These are phyloP conservation scores for Cetraspora pellucida DNA, from an alignment of 192 early-diverging fungal genomes.

Conservation along the genomic window DNA sequence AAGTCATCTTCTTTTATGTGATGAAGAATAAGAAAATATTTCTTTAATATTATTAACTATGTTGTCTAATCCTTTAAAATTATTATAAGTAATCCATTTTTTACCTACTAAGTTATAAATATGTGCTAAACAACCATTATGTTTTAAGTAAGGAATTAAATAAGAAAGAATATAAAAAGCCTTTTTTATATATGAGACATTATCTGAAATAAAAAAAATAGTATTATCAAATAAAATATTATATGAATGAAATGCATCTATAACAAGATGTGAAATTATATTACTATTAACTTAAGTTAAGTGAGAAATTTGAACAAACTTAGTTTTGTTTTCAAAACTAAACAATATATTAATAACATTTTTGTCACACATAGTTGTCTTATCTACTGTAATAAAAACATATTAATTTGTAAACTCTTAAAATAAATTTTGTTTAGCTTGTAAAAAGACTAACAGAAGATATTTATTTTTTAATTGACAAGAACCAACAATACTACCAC, in stretches of 20 bases:
- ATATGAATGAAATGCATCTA: neutral
- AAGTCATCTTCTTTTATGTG: neutral
- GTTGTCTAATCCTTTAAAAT: neutral
- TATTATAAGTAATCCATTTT: neutral
- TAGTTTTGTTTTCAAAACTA: neutral
- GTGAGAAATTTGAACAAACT: neutral
- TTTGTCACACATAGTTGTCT: neutral
- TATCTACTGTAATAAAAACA: slow-evolving; percentile 10
- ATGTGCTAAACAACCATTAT: slow-evolving; percentile 1
- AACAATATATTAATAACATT: slow-evolving; percentile 2
- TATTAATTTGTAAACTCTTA: neutral
- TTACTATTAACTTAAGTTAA: neutral
- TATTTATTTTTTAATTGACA: neutral
- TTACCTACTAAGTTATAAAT: neutral
- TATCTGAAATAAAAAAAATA: slow-evolving; percentile 13
- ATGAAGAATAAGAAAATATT: neutral
- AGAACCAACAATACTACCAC: neutral
- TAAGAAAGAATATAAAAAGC: neutral
- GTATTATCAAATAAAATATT: slow-evolving; percentile 1
- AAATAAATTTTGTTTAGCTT: neutral
- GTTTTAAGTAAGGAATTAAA: slow-evolving; percentile 8
- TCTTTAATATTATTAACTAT: neutral
- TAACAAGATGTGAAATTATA: neutral
- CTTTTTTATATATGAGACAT: neutral
- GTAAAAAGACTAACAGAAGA: neutral